These are phyloP conservation scores for Bruguiera parviflora DNA, from an alignment of 345 rosid species.

Conservation along the genomic window DNA sequence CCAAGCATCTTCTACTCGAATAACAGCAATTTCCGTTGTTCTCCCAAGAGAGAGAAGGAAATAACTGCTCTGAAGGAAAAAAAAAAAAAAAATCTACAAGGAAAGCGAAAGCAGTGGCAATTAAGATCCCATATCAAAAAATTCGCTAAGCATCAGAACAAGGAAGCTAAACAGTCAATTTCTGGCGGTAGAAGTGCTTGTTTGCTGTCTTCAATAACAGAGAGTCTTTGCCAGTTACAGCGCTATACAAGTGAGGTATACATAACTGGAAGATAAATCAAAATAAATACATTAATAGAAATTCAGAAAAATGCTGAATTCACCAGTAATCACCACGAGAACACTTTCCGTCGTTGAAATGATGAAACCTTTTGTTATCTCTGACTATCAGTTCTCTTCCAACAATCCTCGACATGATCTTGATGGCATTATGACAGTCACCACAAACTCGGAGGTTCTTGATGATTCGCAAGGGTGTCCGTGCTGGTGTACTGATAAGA, in stretches of 20 bases:
- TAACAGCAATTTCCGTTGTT: no score
- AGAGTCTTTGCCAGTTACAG: not conserved
- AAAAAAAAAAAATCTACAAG: not conserved
- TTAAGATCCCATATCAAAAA: not conserved
- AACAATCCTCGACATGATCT: constrained; percentile 73
- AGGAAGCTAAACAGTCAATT: not conserved
- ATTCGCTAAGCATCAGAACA: not conserved
- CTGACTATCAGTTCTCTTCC: constrained; percentile 70
- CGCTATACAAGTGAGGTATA: constrained; percentile 11
- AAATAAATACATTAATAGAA: not conserved
- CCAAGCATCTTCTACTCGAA: no score
- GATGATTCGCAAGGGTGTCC: constrained; percentile 63
- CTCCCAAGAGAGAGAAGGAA: not conserved
- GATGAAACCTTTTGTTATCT: constrained; percentile 82
- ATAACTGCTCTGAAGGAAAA: not conserved
- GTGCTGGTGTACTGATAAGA: constrained; percentile 64
- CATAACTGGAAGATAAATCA: not conserved
- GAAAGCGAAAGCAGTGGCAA: not conserved
- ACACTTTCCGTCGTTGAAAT: constrained; percentile 49
- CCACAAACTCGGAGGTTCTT: constrained; percentile 76
- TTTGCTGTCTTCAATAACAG: not conserved
- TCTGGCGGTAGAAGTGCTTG: not conserved
- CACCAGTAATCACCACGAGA: constrained; percentile 54
- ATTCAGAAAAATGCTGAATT: constrained; percentile 1
- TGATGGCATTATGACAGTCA: constrained; percentile 79